Base-by-base conservation (phyloP, 2,329 filamentous ascomycete genomes). In the Pseudogymnoascus sp. region DNA sequence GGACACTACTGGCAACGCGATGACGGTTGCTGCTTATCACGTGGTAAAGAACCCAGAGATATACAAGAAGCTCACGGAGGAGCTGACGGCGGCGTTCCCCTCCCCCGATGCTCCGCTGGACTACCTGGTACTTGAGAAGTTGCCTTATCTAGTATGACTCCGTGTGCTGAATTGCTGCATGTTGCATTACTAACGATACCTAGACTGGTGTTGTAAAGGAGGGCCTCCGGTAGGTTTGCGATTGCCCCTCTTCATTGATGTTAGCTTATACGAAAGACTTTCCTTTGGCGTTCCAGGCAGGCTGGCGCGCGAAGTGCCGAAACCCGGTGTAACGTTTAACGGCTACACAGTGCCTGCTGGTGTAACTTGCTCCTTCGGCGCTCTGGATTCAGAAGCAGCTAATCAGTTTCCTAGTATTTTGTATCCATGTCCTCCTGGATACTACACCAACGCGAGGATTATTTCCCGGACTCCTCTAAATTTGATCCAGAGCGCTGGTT, bases 401-500 rank as follows among this genome's bases (percentile, higher is more conserved):
- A 25, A 32, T 61, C 16, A 18, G 28, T 54, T 22, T 35, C 14
- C 28, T 63, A 35, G 65, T 64, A 38, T 38, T 4, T 60, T 6
- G 70, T 75, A 0, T 69, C 69, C 50, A 74, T 75, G 73, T 68
- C 66, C n/a, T 64, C 71, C 2, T 72, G 68, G 66, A 64, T 65
- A 3, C 67, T 74, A 62, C 69, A 75, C 54, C 69, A 69, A 39
- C 67, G 74, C 59, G 63, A 68, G 14, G 60, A 65, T 3, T 60
- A 72, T 32, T 77, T 74, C 61, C 70, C 70, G 1, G 57, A 72
- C 6, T 66, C 75, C 0, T 63, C 65, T 8, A 67, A 58, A 12
- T 76, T 77, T 62, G 66, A 70, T 18, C 75, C 74, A 0, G 64
- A 67, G 12, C 70, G 74, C 16, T 77, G 74, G 74, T 2, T 62